Percentiles rank a stretch among this genome's conserved stretches.
Conservation (phyloP, 1,284 basidiomycete genomes). For the Papiliotrema flavescens region DNA sequence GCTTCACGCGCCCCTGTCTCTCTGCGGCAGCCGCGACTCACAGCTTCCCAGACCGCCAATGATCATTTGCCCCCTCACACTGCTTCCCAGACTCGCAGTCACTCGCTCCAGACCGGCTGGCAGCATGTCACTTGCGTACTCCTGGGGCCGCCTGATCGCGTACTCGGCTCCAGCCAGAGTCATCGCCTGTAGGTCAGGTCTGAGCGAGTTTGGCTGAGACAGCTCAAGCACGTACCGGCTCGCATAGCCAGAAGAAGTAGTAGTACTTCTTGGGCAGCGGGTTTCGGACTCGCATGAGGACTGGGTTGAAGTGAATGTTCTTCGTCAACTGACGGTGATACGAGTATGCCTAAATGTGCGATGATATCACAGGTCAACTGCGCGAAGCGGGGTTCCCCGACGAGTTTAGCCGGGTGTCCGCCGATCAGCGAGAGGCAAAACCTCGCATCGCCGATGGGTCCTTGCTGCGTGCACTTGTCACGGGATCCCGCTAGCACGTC, state of each 20-base stretch:
- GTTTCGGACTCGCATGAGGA: constrained; percentile 1
- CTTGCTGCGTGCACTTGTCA: too few species aligned
- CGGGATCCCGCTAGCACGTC: too few species aligned
- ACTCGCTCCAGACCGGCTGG: constrained; percentile 26
- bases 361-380: too few species aligned
- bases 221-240: constrained; percentile 9
- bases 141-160: constrained; percentile 37
- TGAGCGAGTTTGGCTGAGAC: not conserved
- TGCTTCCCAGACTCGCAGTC: constrained; percentile 20
- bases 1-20: too few species aligned
- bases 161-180: constrained; percentile 43
- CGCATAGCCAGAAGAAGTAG: constrained; percentile 18
- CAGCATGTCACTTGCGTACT: constrained; percentile 40
- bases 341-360: too few species aligned
- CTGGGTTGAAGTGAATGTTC: too few species aligned
- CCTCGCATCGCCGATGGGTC: too few species aligned
- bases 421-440: too few species aligned
- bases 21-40: constrained; percentile 17
- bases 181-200: constrained; percentile 19
- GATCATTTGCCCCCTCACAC: constrained; percentile 39
- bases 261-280: constrained; percentile 13
- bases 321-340: too few species aligned
- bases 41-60: constrained; percentile 48
- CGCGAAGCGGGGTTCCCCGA: too few species aligned
- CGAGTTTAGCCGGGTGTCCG: too few species aligned